These are phyloP conservation scores for Boletales sp. DNA, from an alignment of 768 basidiomycete genomes.

Conservation along the genomic window DNA sequence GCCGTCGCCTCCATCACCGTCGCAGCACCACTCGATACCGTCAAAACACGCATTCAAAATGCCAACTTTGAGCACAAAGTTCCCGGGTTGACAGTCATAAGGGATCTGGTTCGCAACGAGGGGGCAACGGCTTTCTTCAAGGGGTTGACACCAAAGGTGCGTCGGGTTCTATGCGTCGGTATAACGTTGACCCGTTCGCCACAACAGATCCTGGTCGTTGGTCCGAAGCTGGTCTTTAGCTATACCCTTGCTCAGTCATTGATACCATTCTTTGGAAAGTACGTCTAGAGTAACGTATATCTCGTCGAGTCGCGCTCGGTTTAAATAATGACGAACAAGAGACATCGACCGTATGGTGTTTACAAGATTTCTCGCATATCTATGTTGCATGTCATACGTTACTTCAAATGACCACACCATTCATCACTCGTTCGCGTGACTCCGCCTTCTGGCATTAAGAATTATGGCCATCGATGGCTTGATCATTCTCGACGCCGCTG, in stretches of 20 bases:
- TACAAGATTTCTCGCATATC: constrained; percentile 11
- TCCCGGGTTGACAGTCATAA: constrained; percentile 73
- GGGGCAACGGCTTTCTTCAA: constrained; percentile 88
- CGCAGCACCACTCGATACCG: constrained; percentile 91
- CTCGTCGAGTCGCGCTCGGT: not conserved
- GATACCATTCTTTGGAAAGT: constrained; percentile 89
- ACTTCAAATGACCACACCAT: not conserved
- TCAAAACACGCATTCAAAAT: constrained; percentile 98
- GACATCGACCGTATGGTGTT: not conserved
- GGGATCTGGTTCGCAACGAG: constrained; percentile 84
- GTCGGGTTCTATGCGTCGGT: constrained; percentile 11
- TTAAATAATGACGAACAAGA: not conserved
- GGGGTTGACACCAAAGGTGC: constrained; percentile 93
- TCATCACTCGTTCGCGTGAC: not conserved
- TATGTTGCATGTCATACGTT: constrained; percentile 4
- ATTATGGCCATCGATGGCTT: constrained; percentile 77
- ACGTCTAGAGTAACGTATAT: constrained; percentile 47
- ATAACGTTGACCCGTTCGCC: not conserved
- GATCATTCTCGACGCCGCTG: constrained; percentile 71
- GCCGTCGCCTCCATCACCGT: constrained; percentile 94
- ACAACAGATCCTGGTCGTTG: constrained; percentile 86
- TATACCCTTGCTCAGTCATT: constrained; percentile 96
- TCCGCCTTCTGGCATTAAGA: not conserved
- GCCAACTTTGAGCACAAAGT: constrained; percentile 93
- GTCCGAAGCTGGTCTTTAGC: constrained; percentile 97